Percentiles rank a stretch among this genome's conserved stretches.
Evolutionary conservation across 1,284 basidiomycete species (phyloP).

Genomic region (Termitomyces sp.): DNA sequence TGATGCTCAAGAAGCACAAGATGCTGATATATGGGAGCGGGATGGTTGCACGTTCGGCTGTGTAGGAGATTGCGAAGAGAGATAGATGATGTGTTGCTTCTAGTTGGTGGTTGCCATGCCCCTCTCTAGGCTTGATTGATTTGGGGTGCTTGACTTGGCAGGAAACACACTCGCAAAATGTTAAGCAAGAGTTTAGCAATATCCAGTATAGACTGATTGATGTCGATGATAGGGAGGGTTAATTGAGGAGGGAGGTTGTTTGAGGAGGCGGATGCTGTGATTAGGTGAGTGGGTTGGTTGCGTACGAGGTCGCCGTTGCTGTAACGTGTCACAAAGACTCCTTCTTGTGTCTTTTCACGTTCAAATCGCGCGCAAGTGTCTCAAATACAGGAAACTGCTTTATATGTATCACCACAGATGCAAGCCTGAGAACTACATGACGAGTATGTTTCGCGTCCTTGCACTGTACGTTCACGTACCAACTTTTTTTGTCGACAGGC

Average conservation of each 20-base stretch:
- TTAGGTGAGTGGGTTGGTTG: conserved; percentile 34
- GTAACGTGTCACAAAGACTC: conserved; percentile 48
- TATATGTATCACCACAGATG: conserved; percentile 87
- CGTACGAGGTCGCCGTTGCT: no score
- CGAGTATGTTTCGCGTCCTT: conserved; percentile 38
- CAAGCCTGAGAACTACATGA: conserved; percentile 58
- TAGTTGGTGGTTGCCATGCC: conserved; percentile 61
- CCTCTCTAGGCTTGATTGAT: background rate
- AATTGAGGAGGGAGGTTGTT: conserved; percentile 41
- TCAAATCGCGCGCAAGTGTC: conserved; percentile 72
- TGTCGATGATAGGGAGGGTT: conserved; percentile 52
- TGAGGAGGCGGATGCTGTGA: conserved; percentile 37
- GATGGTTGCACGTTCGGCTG: conserved; percentile 85
- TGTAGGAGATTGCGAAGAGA: conserved; percentile 62
- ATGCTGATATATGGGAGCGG: conserved; percentile 86
- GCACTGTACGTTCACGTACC: background rate
- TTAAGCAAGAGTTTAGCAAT: conserved; percentile 53
- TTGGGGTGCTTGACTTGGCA: conserved; percentile 42
- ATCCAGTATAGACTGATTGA: conserved; percentile 62
- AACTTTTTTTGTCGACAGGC: conserved; percentile 36
- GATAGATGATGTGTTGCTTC: conserved; percentile 53
- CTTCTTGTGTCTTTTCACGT: conserved; percentile 80
- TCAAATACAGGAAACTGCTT: conserved; percentile 73
- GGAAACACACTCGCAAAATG: conserved; percentile 57
- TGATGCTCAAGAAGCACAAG: no score